Conservation (phyloP, 2,329 filamentous ascomycete genomes). For the Apiospora saccharicola region DNA sequence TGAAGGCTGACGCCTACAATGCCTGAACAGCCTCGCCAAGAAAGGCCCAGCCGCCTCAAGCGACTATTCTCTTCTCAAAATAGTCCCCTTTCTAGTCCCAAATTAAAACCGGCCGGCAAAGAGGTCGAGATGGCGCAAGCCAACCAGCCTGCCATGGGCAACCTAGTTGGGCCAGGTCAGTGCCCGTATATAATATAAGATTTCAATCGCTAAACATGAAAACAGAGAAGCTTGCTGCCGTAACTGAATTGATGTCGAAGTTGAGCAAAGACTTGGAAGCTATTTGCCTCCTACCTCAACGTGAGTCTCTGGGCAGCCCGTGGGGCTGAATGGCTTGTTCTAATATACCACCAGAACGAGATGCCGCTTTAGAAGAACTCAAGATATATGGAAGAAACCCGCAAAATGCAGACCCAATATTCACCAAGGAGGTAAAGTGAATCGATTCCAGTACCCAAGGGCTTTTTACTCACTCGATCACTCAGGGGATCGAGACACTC, state of each 20-base stretch:
- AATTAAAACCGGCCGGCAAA: not conserved
- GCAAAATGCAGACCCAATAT: constrained; percentile 79
- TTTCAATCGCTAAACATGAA: constrained; percentile 16
- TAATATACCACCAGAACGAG: constrained; percentile 60
- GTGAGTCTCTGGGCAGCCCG: constrained; percentile 28
- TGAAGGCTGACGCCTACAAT: not conserved
- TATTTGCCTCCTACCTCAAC: constrained; percentile 50
- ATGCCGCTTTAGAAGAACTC: constrained; percentile 69
- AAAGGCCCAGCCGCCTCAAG: constrained; percentile 10
- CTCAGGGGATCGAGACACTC: constrained; percentile 77
- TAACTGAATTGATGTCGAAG: constrained; percentile 29
- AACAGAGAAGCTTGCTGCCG: constrained; percentile 28
- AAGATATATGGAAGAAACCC: constrained; percentile 82
- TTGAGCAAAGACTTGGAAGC: constrained; percentile 29
- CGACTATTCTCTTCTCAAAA: constrained; percentile 3
- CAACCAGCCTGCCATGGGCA: constrained; percentile 25
- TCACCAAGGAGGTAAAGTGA: constrained; percentile 72
- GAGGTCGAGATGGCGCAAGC: constrained; percentile 24
- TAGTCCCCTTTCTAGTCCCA: not conserved
- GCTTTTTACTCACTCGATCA: constrained; percentile 29
- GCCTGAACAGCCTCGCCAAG: not conserved
- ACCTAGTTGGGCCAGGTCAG: constrained; percentile 28
- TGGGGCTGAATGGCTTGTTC: constrained; percentile 25
- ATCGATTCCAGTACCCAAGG: not conserved
- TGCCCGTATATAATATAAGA: not conserved